Evolutionary conservation across 148 eudicot genomes (phyloP).

Genomic region (Amaranthus cruentus): DNA sequence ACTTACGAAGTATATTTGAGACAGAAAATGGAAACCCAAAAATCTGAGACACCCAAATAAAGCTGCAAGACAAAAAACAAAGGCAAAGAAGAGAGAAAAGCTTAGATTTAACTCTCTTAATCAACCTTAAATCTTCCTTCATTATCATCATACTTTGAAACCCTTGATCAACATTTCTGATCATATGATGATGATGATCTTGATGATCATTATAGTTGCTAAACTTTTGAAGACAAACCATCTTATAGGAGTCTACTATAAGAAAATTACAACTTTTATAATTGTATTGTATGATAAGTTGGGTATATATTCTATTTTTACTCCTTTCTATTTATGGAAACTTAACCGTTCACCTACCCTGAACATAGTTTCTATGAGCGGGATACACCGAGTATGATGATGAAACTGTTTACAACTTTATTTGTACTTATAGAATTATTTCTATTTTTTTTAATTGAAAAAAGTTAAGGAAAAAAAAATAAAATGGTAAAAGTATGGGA

Average conservation of each 20-base stretch:
- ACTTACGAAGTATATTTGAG: conserved; percentile 26
- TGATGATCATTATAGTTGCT: neutral
- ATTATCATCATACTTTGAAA: conserved; percentile 11
- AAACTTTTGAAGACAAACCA: conserved; percentile 11
- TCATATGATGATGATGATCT: neutral
- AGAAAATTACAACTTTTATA: neutral
- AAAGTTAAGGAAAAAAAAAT: neutral
- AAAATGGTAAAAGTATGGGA: neutral
- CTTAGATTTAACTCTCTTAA: conserved; percentile 22
- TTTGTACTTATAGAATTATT: neutral
- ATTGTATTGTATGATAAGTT: neutral
- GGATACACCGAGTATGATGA: no score
- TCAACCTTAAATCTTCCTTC: conserved; percentile 18
- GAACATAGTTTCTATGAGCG: no score
- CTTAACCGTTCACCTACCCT: neutral
- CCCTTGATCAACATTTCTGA: conserved; percentile 4
- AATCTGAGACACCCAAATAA: conserved; percentile 27
- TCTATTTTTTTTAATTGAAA: neutral
- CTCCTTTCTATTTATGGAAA: conserved; percentile 10
- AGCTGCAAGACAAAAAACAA: conserved; percentile 25
- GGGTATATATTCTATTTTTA: neutral
- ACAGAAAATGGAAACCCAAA: conserved; percentile 13
- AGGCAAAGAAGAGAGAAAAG: conserved; percentile 13
- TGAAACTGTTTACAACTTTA: neutral
- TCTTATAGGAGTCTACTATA: neutral